phyloP scores from a whole-genome alignment of 2,329 filamentous ascomycete genomes.

The Corniculantispora saksenae region DNA sequence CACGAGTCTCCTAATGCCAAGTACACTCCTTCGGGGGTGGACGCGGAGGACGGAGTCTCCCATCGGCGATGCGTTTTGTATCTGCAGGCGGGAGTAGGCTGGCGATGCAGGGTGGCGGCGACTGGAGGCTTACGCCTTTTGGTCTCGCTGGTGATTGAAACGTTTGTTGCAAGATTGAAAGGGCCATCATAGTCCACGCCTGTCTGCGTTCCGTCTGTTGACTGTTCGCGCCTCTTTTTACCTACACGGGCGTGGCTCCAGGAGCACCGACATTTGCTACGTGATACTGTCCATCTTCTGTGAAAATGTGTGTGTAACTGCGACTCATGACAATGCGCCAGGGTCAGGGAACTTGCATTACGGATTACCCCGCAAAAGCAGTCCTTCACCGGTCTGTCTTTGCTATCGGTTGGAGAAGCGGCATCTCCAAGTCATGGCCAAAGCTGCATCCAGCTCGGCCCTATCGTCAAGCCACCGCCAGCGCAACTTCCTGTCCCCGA shows the following conservation, averaged over 20 bases:
- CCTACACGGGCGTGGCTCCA: conserved; percentile 53
- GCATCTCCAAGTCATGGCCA: not conserved
- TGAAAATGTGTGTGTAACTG: not conserved
- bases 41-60: conserved; percentile 32
- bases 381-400: not conserved
- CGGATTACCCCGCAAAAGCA: not conserved
- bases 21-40: not conserved
- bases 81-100: conserved; percentile 37
- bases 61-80: conserved; percentile 38
- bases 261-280: conserved; percentile 46
- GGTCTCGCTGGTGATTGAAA: conserved; percentile 21
- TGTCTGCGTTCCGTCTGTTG: conserved; percentile 30
- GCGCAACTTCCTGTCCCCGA: not conserved
- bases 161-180: conserved; percentile 45
- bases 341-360: too few species aligned
- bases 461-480: not conserved
- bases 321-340: not conserved
- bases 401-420: not conserved
- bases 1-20: conserved; percentile 16
- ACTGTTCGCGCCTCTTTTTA: conserved; percentile 21
- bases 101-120: conserved; percentile 26
- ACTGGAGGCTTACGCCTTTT: conserved; percentile 15
- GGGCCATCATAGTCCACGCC: conserved; percentile 58
- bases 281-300: not conserved
- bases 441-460: not conserved